Conservation (phyloP, 805 yeast species). For the Candida multigemmis region DNA sequence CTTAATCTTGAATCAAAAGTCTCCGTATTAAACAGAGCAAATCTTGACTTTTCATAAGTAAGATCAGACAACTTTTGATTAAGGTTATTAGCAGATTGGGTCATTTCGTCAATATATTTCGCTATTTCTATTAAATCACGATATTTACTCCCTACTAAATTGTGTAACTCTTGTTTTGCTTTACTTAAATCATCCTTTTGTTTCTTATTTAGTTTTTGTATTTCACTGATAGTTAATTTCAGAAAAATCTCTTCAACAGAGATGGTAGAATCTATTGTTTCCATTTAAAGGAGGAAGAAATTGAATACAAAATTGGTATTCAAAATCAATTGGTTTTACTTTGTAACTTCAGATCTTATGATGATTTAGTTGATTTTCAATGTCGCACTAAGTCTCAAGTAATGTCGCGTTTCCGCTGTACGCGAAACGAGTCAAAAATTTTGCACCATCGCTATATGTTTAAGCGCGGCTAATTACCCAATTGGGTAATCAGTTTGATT, state of each 20-base stretch:
- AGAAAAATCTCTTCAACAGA: constrained; percentile 27
- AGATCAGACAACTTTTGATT: constrained; percentile 19
- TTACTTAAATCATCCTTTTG: constrained; percentile 15
- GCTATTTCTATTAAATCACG: constrained; percentile 34
- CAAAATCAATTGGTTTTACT: too few relatives aligned
- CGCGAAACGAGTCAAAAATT: too few relatives aligned
- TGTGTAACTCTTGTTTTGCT: constrained; percentile 25
- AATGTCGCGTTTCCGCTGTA: too few relatives aligned
- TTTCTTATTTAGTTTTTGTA: constrained; percentile 18
- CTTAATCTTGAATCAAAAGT: constrained; percentile 13
- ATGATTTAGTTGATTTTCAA: too few relatives aligned
- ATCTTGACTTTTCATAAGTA: constrained; percentile 19
- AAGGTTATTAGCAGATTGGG: constrained; percentile 10
- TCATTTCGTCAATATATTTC: constrained; percentile 30
- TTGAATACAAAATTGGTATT: too few relatives aligned
- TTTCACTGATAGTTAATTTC: constrained; percentile 19
- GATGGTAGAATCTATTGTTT: constrained; percentile 2
- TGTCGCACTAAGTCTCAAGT: too few relatives aligned
- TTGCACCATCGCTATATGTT: too few relatives aligned
- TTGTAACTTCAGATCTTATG: too few relatives aligned
- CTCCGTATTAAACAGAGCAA: constrained; percentile 15
- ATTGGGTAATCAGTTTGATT: too few relatives aligned
- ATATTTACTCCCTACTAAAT: constrained; percentile 30
- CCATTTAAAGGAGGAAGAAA: too few relatives aligned
- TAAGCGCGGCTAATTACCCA: constrained; percentile 27